Evolutionary conservation across 352 stramenopile species (phyloP), one percentile per base, ranked within the genome.

Genomic region (Salisapilia sapeloensis): DNA sequence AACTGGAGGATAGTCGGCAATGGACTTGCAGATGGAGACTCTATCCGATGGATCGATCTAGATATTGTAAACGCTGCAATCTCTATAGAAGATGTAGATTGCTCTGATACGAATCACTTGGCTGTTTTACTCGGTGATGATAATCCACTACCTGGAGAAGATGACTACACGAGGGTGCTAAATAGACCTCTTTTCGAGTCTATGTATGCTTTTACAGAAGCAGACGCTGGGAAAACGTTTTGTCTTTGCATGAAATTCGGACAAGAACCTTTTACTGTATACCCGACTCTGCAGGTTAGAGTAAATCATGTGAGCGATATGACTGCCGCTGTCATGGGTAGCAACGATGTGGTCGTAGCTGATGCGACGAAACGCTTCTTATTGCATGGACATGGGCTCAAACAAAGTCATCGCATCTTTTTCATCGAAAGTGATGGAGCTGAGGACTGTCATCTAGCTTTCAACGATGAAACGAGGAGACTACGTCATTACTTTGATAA

Each of bases 211-310:
- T 79, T 82, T 39, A 51, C 53, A 10, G 38, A 31, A 5, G 18
- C 36, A 26, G 66, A 47, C 15, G 48, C 57, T 13, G 62, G 66
- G 4, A 70, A 69, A 8, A 65, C 37, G 0, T 82, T 66, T 22
- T 70, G 46, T 17, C 36, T 82, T 2, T 82, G 66, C 29, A 79
- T 76, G 45, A 69, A 75, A 27, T 82, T 79, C 39, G 66, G 58
- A 4, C 53, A 50, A n/a, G 62, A 82, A 13, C 66, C 66, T 2
- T 82, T 56, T 35, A 56, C 42, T 8, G 43, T 77, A 6, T 82
- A 79, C 23, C 40, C 55, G 2, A 22, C 21, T 0, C 47, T 77
- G 4, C 46, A 40, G 26, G 31, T 82, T 19, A 40, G 65, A 46
- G 55, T 82, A 6, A 65, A 60, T 9, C 44, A 76, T 21, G 35